Conservation (phyloP, 2,329 filamentous ascomycete genomes). For the Colletotrichum cordylinicola region DNA sequence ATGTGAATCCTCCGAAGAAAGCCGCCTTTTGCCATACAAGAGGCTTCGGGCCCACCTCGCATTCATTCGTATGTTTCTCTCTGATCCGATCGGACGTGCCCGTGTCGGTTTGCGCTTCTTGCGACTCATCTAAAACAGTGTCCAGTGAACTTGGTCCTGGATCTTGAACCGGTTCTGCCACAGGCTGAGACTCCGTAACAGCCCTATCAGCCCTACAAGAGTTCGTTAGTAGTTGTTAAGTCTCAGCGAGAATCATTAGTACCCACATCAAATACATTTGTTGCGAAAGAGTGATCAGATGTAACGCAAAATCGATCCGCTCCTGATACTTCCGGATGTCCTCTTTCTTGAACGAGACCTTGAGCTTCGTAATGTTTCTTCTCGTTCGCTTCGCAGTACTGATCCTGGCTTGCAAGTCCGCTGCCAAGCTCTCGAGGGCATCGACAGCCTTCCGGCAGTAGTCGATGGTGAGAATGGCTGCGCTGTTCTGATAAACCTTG, state of each 20-base stretch:
- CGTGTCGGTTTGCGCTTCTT: no score
- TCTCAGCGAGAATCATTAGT: background rate
- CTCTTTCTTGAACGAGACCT: constrained; percentile 6
- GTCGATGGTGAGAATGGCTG: background rate
- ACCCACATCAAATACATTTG: background rate
- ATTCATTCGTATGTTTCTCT: background rate
- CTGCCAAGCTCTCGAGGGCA: background rate
- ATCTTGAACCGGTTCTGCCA: background rate
- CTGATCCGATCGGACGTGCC: background rate
- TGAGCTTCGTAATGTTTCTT: constrained; percentile 1
- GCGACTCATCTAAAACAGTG: background rate
- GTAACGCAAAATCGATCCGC: background rate
- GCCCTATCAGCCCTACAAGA: background rate
- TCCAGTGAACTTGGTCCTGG: background rate
- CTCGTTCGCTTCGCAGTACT: background rate
- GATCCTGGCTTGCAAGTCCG: background rate
- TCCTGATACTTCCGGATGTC: background rate
- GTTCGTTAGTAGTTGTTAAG: background rate
- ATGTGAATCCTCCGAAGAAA: background rate
- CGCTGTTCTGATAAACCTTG: background rate
- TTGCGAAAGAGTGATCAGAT: background rate
- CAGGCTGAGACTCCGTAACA: background rate
- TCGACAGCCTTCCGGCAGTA: background rate
- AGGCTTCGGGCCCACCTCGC: background rate
- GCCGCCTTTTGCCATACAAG: background rate